Base-by-base conservation (phyloP, 495 filamentous ascomycete genomes). In the Podospora sp. region DNA sequence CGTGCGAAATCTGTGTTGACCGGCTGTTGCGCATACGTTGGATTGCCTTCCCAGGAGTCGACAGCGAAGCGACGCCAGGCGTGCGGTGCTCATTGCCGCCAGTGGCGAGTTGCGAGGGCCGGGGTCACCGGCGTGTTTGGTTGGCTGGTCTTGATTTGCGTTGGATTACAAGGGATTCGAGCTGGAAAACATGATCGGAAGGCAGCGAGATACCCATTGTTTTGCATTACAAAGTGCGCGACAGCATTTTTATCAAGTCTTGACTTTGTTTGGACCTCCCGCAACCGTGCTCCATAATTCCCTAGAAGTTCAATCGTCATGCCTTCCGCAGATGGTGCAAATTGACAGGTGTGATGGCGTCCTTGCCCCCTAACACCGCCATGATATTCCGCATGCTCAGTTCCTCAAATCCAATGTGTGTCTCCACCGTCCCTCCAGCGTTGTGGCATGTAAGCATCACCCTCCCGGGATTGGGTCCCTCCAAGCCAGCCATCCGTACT, bases 361-460 rank as follows among this genome's bases (percentile, higher is more conserved):
- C 77, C 55, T 79, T 76, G 3, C 81, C 84, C 35, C 75, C 69
- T 8, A 90, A 73, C 62, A 89, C 89, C 1, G 80, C 82, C 70
- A 88, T 76, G 33, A 92, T 85, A 77, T 92, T 92, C 75, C 87
- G 80, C 88, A 92, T 91, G 26, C 84, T 86, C 72, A 92, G 69
- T 72, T 85, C 81, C 80, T 94, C 91, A 73, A 92, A 92, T 6
- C 88, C 89, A 20, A 86, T 78, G 69, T 90, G 88, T 61, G 88
- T 89, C 76, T 92, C 89, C 36, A 92, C 75, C 21, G 87, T 88
- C 4, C 87, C 89, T 11, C 90, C 90, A 8, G 90, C 91, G 72
- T 91, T 92, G 74, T 92, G 90, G 21, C 84, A 83, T 60, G 89
- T 84, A 68, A 91, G 74, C 77, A 89, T 85, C 1, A 89, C 90